These are phyloP conservation scores for Cryptosporidium tyzzeri DNA, from an alignment of 169 alveolate genomes.

Conservation along the genomic window DNA sequence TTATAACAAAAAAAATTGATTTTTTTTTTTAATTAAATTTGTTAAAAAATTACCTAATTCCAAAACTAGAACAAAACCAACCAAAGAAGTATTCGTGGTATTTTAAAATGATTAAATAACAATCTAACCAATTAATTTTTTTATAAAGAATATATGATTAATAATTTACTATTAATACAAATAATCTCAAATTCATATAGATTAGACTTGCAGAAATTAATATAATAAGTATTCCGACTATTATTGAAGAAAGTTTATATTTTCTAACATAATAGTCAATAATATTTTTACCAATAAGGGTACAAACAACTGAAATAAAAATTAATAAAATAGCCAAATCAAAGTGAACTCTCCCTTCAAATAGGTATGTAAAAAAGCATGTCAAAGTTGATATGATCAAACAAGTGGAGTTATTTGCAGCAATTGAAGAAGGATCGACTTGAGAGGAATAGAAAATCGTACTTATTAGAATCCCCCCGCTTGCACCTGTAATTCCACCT, in stretches of 20 bases:
- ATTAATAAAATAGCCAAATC: conserved; percentile 42
- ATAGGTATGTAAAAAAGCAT: conserved; percentile 30
- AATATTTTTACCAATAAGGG: conserved; percentile 57
- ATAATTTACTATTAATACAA: not conserved
- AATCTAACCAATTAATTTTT: too few species aligned
- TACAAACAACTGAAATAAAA: conserved; percentile 33
- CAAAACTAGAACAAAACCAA: too few species aligned
- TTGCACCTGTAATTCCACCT: conserved; percentile 74
- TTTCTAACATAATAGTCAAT: conserved; percentile 55
- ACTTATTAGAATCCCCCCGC: conserved; percentile 62
- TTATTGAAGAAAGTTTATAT: conserved; percentile 35
- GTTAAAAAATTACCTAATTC: not conserved
- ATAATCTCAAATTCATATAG: conserved; percentile 24
- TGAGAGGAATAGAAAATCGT: conserved; percentile 59
- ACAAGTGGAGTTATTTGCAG: conserved; percentile 74
- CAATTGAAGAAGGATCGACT: conserved; percentile 54
- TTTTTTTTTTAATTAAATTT: too few species aligned
- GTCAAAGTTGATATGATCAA: conserved; percentile 31
- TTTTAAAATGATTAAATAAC: too few species aligned
- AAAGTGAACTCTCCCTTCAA: conserved; percentile 43
- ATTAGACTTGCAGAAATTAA: conserved; percentile 30
- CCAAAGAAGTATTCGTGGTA: too few species aligned
- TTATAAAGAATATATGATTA: not conserved
- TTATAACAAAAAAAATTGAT: not conserved
- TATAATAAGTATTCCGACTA: conserved; percentile 23